phyloP scores from a whole-genome alignment of 768 basidiomycete genomes.

The Mycena leptocephala region DNA sequence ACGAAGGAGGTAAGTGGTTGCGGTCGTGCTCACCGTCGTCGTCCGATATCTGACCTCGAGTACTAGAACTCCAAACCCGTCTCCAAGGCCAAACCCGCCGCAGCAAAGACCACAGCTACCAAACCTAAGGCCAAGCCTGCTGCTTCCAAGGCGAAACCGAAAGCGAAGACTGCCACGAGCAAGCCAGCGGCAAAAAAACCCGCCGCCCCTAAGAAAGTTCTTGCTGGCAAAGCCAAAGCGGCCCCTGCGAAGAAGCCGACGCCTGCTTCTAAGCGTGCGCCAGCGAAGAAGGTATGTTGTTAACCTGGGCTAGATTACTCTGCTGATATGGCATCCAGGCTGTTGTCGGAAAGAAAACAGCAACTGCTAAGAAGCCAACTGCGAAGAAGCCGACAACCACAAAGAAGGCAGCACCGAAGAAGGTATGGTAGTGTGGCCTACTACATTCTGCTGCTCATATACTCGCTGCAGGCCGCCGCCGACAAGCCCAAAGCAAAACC shows the following conservation, averaged over 20 bases:
- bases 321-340: neutral
- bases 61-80: conserved; percentile 62
- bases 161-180: conserved; percentile 40
- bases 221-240: conserved; percentile 14
- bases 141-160: conserved; percentile 46
- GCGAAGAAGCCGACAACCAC: conserved; percentile 44
- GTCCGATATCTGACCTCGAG: conserved; percentile 21
- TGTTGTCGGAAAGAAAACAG: conserved; percentile 41
- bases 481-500: conserved; percentile 57
- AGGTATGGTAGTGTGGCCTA: conserved; percentile 55
- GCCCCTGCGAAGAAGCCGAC: conserved; percentile 23
- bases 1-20: conserved; percentile 62
- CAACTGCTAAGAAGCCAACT: conserved; percentile 45
- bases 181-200: conserved; percentile 22
- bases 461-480: conserved; percentile 54
- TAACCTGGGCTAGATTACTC: neutral
- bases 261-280: conserved; percentile 18
- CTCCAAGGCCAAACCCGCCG: conserved; percentile 56
- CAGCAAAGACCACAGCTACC: conserved; percentile 32
- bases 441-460: neutral
- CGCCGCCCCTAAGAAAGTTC: conserved; percentile 24
- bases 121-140: conserved; percentile 28
- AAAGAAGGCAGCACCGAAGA: conserved; percentile 71
- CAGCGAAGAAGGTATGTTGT: conserved; percentile 23
- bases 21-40: neutral